Evolutionary conservation across 768 basidiomycete genomes (phyloP).

Genomic region (Collybia mongolica): DNA sequence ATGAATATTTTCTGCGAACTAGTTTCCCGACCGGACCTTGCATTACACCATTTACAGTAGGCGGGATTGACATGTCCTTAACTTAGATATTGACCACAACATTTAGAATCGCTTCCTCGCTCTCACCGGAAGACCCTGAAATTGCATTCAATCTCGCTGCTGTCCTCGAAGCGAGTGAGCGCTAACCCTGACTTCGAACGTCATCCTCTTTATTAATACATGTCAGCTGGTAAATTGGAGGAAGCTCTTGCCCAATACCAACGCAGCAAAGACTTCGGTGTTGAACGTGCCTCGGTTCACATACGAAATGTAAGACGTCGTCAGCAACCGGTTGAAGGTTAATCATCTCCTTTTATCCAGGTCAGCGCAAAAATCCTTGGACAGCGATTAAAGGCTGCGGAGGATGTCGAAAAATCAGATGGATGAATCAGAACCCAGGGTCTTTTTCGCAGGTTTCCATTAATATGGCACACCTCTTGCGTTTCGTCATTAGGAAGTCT

Average conservation of each 20-base stretch:
- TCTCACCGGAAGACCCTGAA: constrained; percentile 87
- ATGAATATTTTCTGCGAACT: constrained; percentile 20
- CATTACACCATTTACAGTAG: constrained; percentile 80
- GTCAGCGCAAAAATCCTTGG: constrained; percentile 81
- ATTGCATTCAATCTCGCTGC: constrained; percentile 91
- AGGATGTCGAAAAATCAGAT: constrained; percentile 37
- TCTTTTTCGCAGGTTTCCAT: constrained; percentile 7
- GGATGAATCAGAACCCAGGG: constrained; percentile 24
- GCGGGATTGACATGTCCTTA: constrained; percentile 27
- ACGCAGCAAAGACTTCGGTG: constrained; percentile 71
- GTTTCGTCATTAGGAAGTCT: constrained; percentile 21
- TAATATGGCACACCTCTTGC: too few relatives aligned
- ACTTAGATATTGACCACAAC: constrained; percentile 28
- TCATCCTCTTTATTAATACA: constrained; percentile 19
- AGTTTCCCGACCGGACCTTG: constrained; percentile 81
- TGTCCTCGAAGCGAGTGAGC: constrained; percentile 85
- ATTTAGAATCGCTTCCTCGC: constrained; percentile 73
- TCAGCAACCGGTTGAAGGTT: constrained; percentile 7
- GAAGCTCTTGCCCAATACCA: constrained; percentile 83
- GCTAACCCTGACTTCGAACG: constrained; percentile 13
- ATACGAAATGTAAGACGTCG: constrained; percentile 67
- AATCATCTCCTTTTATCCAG: constrained; percentile 34
- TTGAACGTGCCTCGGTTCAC: constrained; percentile 80
- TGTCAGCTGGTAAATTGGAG: constrained; percentile 72
- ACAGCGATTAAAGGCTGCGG: constrained; percentile 50